Percentiles rank a stretch among this genome's conserved stretches.
phyloP scores from a whole-genome alignment of 192 early-diverging fungal species.

The Linnemannia zychae region DNA sequence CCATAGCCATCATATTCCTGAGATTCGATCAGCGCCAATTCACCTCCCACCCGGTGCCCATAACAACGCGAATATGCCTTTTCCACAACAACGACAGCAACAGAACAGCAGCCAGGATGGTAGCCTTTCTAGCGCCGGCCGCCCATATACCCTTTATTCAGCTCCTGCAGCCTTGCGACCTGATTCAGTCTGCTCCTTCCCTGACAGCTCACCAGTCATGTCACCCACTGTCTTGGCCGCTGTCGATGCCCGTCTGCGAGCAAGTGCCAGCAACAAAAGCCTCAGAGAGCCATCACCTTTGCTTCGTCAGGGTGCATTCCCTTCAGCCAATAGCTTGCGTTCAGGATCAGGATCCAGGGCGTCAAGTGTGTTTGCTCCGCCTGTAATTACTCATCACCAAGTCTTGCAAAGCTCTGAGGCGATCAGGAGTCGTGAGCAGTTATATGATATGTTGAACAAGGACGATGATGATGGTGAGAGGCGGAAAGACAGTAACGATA shows the following conservation, averaged over 20 bases:
- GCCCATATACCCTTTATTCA: constrained; percentile 9
- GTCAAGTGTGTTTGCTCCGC: neutral
- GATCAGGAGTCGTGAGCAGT: constrained; percentile 20
- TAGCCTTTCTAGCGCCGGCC: neutral
- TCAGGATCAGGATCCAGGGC: neutral
- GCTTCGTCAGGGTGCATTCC: constrained; percentile 2
- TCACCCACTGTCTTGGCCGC: constrained; percentile 27
- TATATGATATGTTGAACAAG: constrained; percentile 26
- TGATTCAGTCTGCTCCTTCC: constrained; percentile 20
- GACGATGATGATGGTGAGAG: neutral
- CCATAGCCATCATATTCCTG: constrained; percentile 2
- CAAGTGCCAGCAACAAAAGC: neutral
- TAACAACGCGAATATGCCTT: neutral
- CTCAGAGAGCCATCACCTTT: neutral
- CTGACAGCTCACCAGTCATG: constrained; percentile 22
- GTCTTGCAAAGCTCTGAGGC: constrained; percentile 1
- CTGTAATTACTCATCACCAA: constrained; percentile 15
- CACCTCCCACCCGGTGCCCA: neutral
- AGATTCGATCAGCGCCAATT: neutral
- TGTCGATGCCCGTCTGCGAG: constrained; percentile 16
- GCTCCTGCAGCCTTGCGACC: neutral
- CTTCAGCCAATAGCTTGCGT: neutral
- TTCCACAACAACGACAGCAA: neutral
- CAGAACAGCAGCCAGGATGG: neutral
- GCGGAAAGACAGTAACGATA: neutral